Evolutionary conservation across 495 filamentous ascomycete genomes (phyloP), one percentile per base, ranked within the genome.

Genomic region (Neurospora sp.): DNA sequence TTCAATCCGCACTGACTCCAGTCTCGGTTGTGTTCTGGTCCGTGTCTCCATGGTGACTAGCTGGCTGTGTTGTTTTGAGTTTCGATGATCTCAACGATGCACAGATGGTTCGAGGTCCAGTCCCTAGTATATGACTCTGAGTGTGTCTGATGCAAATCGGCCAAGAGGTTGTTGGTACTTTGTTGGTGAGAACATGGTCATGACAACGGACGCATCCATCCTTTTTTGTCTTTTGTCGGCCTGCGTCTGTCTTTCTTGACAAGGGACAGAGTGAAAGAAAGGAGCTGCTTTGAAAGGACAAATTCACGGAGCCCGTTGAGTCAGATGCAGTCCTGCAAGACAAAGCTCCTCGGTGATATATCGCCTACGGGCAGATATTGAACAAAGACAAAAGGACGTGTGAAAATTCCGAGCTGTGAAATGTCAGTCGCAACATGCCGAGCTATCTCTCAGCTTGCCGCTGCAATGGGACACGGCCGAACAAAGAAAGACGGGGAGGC

Each of bases 1-100:
- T 61, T 81, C 75, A 20, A 79, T 81, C 79, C 79, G 82, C 70
- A 84, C 69, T 8, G 83, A 82, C 59, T 81, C 75, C 44, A 86
- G 78, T 73, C 73, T 76, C 16, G 81, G 82, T 4, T 82, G 81
- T 17, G 74, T 69, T 35, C 76, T 75, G 31, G 76, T 70, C 70
- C 75, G 77, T 0, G 78, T 76, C 68, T 78, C 78, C 78, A 80
- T 81, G 40, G 9, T 69, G 8, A 37, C 40, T 40, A 61, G 61
- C n/a, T 27, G 68, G 31, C n/a, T 38, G 3, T 44, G 35, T 3
- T 69, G 68, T 37, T 22, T 38, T 31, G 22, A n/a, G 7, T 22
- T 9, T 16, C 9, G 20, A 40, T 6, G 7, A 31, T 39, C 10
- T 27, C 31, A n/a, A 40, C 31, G 53, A 61, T 12, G 27, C 12